Conservation (phyloP, 2,329 filamentous ascomycete species). For the Neophaeococcomyces mojaviensis region DNA sequence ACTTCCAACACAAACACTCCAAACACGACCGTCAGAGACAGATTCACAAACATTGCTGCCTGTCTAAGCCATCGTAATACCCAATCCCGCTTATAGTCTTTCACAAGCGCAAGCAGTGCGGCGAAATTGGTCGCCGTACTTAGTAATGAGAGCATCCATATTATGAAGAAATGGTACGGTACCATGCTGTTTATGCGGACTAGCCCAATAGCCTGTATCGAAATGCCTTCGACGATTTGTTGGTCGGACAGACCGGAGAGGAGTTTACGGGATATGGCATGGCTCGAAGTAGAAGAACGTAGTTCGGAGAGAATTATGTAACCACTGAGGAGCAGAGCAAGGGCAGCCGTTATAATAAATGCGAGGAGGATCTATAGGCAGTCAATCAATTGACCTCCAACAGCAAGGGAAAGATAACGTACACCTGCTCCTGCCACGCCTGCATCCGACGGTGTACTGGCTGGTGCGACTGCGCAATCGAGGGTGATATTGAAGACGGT, state of each 20-base stretch:
- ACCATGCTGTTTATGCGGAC: background rate
- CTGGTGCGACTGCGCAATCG: background rate
- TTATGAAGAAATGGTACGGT: background rate
- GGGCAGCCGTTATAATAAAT: background rate
- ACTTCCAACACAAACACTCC: background rate
- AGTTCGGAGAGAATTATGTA: slow-evolving; percentile 1
- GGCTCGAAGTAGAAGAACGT: background rate
- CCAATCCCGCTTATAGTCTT: slow-evolving; percentile 1
- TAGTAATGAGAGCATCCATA: background rate
- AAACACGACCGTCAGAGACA: slow-evolving; percentile 1
- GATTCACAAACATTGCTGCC: slow-evolving; percentile 2
- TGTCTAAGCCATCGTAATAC: background rate
- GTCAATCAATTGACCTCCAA: background rate
- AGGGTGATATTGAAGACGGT: background rate
- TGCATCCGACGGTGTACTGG: background rate
- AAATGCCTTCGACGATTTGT: background rate
- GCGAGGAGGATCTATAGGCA: background rate
- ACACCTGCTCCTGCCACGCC: background rate
- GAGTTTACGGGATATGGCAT: slow-evolving; percentile 1
- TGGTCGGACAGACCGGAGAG: slow-evolving; percentile 1
- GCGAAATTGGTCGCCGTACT: background rate
- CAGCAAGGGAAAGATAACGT: background rate
- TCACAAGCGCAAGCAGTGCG: background rate
- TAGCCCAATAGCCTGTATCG: background rate
- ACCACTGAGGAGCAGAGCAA: background rate